Conservation (phyloP, 148 eudicot genomes). For the Drosera capensis region DNA sequence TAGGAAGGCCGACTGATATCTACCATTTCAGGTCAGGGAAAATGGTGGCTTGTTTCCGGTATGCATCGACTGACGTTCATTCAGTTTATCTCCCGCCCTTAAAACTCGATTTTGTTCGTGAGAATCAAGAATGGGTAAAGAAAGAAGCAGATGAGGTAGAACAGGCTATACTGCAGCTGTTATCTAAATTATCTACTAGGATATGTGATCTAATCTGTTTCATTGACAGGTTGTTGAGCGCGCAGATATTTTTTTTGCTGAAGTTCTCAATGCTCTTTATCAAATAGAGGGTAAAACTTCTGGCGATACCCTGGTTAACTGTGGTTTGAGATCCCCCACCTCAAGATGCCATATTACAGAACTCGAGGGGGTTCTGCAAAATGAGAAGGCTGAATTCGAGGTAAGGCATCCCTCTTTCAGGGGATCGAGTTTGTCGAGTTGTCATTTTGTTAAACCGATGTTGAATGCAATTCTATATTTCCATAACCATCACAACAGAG, state of each 20-base stretch:
- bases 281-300: conserved; percentile 40
- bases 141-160: conserved; percentile 62
- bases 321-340: conserved; percentile 20
- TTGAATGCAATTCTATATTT: too few species aligned
- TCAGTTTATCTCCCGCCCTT: conserved; percentile 77
- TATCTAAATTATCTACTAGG: neutral
- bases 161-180: neutral
- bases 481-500: too few species aligned
- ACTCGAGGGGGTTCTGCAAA: conserved; percentile 50
- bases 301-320: conserved; percentile 19
- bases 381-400: conserved; percentile 83
- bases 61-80: conserved; percentile 86
- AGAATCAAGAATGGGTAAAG: conserved; percentile 62
- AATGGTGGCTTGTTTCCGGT: conserved; percentile 99
- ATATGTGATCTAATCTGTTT: neutral
- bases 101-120: conserved; percentile 65
- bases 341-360: conserved; percentile 41
- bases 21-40: conserved; percentile 56
- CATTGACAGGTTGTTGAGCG: conserved; percentile 43
- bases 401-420: conserved; percentile 18
- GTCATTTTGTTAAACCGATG: neutral
- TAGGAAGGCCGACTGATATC: neutral
- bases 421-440: neutral
- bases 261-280: conserved; percentile 53
- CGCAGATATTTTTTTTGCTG: conserved; percentile 67